Percentiles rank a stretch among this genome's conserved stretches.
Conservation (phyloP, 345 rosid species). For the Cochlearia excelsa region DNA sequence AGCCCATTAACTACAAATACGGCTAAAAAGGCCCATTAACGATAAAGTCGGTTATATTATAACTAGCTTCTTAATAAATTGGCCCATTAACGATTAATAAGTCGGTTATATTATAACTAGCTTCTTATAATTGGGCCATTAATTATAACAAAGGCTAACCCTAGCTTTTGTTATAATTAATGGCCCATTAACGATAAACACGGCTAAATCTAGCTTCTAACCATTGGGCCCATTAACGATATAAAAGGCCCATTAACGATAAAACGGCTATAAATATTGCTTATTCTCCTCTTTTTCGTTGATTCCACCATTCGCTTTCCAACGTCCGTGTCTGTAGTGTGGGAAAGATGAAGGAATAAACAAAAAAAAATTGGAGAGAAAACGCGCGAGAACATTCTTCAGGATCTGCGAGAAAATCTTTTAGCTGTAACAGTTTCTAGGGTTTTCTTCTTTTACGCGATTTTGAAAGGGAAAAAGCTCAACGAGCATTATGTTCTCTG, state of each 20-base stretch:
- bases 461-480: not conserved
- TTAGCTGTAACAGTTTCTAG: not conserved
- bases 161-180: too few relatives aligned
- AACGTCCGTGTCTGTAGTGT: constrained; percentile 23
- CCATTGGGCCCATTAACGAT: not conserved
- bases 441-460: not conserved
- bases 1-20: too few relatives aligned
- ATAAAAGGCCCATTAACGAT: too few relatives aligned
- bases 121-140: too few relatives aligned
- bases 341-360: constrained; percentile 28
- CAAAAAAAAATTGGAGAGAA: not conserved
- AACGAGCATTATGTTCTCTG: constrained; percentile 7
- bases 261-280: constrained; percentile 21
- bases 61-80: too few relatives aligned
- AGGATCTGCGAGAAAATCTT: constrained; percentile 17
- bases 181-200: not conserved
- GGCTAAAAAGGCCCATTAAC: not conserved
- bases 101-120: too few relatives aligned
- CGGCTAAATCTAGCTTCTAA: not conserved
- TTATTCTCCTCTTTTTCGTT: constrained; percentile 3
- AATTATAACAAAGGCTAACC: too few relatives aligned
- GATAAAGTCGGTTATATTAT: too few relatives aligned
- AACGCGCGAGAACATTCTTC: constrained; percentile 3
- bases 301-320: constrained; percentile 19
- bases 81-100: not conserved